Percentiles rank a stretch among this genome's conserved stretches.
These are phyloP conservation scores for Elongisporangium prolatum DNA, from an alignment of 352 stramenopile species.

Conservation along the genomic window DNA sequence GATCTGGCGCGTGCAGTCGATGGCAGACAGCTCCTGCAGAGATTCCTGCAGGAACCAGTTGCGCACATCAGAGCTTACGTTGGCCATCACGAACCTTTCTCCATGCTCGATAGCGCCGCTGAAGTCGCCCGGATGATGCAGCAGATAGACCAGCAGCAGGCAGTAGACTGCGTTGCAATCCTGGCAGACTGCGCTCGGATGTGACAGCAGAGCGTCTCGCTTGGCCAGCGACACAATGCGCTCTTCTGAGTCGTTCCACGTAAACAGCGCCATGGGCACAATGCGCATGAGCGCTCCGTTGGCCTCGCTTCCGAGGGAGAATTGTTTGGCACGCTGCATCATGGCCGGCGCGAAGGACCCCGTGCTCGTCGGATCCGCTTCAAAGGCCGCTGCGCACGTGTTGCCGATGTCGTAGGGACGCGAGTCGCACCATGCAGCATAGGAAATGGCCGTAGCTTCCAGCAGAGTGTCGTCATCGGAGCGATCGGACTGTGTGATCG, in stretches of 20 bases:
- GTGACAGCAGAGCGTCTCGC: conserved; percentile 39
- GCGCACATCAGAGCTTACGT: conserved; percentile 21
- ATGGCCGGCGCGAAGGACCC: conserved; percentile 19
- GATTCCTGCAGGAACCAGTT: conserved; percentile 48
- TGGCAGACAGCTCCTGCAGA: conserved; percentile 16
- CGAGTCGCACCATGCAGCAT: conserved; percentile 27
- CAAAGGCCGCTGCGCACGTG: conserved; percentile 41
- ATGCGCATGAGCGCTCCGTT: conserved; percentile 59
- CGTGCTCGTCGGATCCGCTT: conserved; percentile 9
- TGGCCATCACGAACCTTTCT: conserved; percentile 26
- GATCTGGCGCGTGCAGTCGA: conserved; percentile 27
- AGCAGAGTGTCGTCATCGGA: conserved; percentile 22
- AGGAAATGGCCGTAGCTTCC: conserved; percentile 32
- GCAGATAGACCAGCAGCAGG: conserved; percentile 37
- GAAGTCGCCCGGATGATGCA: conserved; percentile 28
- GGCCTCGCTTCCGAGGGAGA: conserved; percentile 30
- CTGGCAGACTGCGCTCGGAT: conserved; percentile 46
- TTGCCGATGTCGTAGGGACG: conserved; percentile 49
- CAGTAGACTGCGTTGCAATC: conserved; percentile 63
- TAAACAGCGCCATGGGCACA: conserved; percentile 39
- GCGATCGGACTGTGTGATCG: conserved; percentile 11
- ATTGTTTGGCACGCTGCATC: conserved; percentile 15
- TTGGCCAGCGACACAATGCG: conserved; percentile 24
- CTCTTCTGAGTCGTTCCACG: conserved; percentile 13
- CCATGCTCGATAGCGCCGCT: conserved; percentile 26